Conservation (phyloP, 23 red algal species). For the Gracilaria caudata region DNA sequence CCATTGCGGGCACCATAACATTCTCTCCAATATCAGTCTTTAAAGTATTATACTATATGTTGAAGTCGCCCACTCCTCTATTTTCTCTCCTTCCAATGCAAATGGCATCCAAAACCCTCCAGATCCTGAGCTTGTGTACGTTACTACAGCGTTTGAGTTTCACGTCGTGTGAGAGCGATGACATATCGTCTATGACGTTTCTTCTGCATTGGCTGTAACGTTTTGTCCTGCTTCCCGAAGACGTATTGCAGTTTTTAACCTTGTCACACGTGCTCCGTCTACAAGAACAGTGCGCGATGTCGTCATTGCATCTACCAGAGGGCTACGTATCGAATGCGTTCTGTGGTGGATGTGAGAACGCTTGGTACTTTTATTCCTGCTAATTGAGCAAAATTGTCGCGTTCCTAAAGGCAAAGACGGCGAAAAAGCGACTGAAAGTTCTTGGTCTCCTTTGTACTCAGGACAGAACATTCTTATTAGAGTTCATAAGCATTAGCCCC, state of each 20-base stretch:
- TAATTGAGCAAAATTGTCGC: background rate
- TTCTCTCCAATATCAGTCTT: slow-evolving; percentile 15
- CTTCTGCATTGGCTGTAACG: slow-evolving; percentile 45
- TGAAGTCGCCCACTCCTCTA: slow-evolving; percentile 68
- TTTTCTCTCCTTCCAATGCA: slow-evolving; percentile 58
- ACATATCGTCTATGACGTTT: slow-evolving; percentile 38
- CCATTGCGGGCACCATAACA: slow-evolving; percentile 26
- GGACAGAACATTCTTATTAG: too few relatives aligned
- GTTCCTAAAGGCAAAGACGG: background rate
- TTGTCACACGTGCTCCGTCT: slow-evolving; percentile 68
- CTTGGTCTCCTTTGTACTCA: too few relatives aligned
- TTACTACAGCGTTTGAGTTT: background rate
- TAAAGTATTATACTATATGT: slow-evolving; percentile 55
- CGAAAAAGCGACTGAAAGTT: background rate
- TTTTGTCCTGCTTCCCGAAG: slow-evolving; percentile 41
- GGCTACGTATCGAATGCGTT: background rate
- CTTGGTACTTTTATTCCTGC: background rate
- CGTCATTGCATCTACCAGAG: background rate
- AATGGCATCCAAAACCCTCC: slow-evolving; percentile 93
- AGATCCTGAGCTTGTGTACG: slow-evolving; percentile 72
- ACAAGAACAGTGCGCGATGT: slow-evolving; percentile 41
- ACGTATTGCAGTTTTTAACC: slow-evolving; percentile 72
- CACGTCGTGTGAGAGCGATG: slow-evolving; percentile 30
- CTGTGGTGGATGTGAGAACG: background rate
- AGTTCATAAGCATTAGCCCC: too few relatives aligned